phyloP scores from a whole-genome alignment of 2,329 filamentous ascomycete genomes.

The Sclerotinia nivalis region DNA sequence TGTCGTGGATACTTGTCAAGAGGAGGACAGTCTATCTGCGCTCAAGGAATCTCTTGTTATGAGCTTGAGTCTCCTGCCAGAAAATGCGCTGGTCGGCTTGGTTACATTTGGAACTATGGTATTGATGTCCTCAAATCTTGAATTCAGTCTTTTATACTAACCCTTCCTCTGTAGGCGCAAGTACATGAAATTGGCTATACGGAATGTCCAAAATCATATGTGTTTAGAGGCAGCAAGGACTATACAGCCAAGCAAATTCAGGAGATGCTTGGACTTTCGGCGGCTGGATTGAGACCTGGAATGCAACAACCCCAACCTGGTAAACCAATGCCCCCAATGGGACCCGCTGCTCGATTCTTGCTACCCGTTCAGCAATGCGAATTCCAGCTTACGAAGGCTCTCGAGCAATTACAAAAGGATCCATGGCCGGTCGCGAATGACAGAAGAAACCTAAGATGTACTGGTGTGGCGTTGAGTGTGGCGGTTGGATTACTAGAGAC shows the following conservation, averaged over 20 bases:
- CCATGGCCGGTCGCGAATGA: constrained; percentile 97
- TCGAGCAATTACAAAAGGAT: constrained; percentile 94
- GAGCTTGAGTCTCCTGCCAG: constrained; percentile 79
- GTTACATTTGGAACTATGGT: constrained; percentile 95
- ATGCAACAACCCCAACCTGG: constrained; percentile 70
- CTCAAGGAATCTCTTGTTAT: constrained; percentile 85
- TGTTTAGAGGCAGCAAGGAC: constrained; percentile 97
- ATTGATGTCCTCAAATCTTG: constrained; percentile 37
- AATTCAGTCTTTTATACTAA: background rate
- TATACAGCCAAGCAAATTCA: constrained; percentile 99
- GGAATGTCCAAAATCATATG: constrained; percentile 97
- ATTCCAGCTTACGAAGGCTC: constrained; percentile 92
- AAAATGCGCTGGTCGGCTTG: constrained; percentile 78
- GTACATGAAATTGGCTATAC: constrained; percentile 98
- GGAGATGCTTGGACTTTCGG: constrained; percentile 89
- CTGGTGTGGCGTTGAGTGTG: constrained; percentile 93
- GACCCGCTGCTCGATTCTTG: constrained; percentile 84
- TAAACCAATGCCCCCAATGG: constrained; percentile 71
- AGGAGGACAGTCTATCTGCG: constrained; percentile 80
- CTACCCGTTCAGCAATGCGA: constrained; percentile 94
- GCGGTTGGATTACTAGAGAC: constrained; percentile 90
- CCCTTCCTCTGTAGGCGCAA: constrained; percentile 64
- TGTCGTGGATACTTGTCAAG: constrained; percentile 85
- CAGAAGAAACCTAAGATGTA: constrained; percentile 85
- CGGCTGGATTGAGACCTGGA: constrained; percentile 71